phyloP scores from a whole-genome alignment of 768 basidiomycete species.

The Solioccasus polychromus region DNA sequence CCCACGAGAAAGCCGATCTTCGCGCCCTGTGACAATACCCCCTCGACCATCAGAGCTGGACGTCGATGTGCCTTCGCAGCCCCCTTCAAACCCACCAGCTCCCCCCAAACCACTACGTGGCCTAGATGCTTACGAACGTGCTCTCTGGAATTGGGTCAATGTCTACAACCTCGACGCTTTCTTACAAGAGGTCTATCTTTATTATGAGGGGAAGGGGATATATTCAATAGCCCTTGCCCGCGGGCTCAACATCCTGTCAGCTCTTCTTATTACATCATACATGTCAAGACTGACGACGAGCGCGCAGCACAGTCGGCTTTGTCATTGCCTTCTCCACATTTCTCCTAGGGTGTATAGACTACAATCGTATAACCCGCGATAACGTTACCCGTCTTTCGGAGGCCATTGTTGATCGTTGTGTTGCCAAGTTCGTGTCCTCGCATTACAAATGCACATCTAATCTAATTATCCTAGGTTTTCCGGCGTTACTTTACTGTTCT shows the following conservation, averaged over 20 bases:
- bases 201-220: constrained; percentile 96
- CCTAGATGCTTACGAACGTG: constrained; percentile 82
- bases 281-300: constrained; percentile 23
- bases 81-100: constrained; percentile 19
- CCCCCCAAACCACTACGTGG: constrained; percentile 56
- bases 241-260: constrained; percentile 93
- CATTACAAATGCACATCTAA: constrained; percentile 12
- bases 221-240: constrained; percentile 90
- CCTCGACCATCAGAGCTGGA: constrained; percentile 66
- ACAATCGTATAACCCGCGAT: constrained; percentile 70
- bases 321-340: constrained; percentile 99
- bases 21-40: constrained; percentile 47
- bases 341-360: constrained; percentile 92
- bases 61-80: constrained; percentile 30
- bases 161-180: constrained; percentile 96
- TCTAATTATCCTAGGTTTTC: constrained; percentile 57
- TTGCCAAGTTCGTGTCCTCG: constrained; percentile 62
- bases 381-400: constrained; percentile 70
- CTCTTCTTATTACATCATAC: constrained; percentile 27
- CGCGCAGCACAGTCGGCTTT: constrained; percentile 87
- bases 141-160: constrained; percentile 99
- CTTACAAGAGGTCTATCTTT: constrained; percentile 91
- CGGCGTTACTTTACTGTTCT: constrained; percentile 80
- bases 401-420: constrained; percentile 78
- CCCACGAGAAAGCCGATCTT: constrained; percentile 37